phyloP scores from a whole-genome alignment of 108 stramenopile genomes.

The Nannochloropsis salina region DNA sequence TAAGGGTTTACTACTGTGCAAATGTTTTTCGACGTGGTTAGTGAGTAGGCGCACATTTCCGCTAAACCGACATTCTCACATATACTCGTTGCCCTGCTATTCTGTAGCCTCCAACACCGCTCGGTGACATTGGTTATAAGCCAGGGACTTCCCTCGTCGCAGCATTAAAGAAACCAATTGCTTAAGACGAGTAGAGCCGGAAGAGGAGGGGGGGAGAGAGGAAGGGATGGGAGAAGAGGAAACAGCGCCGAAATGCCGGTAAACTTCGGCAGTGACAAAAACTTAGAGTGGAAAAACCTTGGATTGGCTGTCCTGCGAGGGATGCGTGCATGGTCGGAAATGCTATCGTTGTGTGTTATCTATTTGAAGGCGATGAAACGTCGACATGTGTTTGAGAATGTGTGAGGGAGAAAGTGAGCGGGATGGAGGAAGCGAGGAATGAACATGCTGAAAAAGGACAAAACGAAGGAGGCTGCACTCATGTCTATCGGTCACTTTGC shows the following conservation, averaged over 20 bases:
- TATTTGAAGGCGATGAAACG: background rate
- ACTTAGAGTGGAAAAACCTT: background rate
- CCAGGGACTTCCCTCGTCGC: background rate
- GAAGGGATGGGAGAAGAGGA: background rate
- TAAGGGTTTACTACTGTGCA: too few relatives aligned
- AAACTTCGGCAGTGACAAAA: too few relatives aligned
- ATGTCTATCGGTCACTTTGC: background rate
- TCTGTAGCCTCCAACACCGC: too few relatives aligned
- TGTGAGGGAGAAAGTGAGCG: background rate
- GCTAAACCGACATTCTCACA: too few relatives aligned
- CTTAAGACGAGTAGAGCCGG: background rate
- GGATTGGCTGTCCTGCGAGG: background rate
- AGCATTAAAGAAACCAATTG: background rate
- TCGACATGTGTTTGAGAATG: background rate
- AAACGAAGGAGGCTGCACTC: background rate
- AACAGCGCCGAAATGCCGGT: too few relatives aligned
- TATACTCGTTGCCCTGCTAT: too few relatives aligned
- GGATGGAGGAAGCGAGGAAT: background rate
- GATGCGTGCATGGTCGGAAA: background rate
- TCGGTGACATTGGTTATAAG: too few relatives aligned
- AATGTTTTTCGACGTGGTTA: too few relatives aligned
- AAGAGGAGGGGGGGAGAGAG: background rate
- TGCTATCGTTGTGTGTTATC: background rate
- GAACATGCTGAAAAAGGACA: background rate
- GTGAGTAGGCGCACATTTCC: too few relatives aligned